These are phyloP conservation scores for Macrotyloma uniflorum DNA, from an alignment of 306 rosid species.

Conservation along the genomic window DNA sequence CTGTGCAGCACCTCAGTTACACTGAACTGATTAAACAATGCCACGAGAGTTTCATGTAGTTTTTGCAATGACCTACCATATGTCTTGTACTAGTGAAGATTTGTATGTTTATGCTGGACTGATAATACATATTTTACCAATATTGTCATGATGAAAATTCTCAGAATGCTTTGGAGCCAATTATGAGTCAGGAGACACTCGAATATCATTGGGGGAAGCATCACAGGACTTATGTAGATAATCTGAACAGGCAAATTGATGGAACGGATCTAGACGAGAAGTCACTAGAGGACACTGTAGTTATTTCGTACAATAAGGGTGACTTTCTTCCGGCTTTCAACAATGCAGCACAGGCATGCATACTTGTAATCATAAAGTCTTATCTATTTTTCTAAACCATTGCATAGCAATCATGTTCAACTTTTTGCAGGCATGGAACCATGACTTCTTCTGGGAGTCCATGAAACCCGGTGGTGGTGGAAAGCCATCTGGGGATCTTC, in stretches of 20 bases:
- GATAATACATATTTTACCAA: neutral
- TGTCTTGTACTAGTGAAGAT: slow-evolving; percentile 1
- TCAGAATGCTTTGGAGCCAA: slow-evolving; percentile 90
- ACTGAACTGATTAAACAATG: slow-evolving; percentile 4
- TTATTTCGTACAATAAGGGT: slow-evolving; percentile 71
- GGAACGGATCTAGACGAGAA: slow-evolving; percentile 73
- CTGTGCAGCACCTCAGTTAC: neutral
- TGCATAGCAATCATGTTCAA: neutral
- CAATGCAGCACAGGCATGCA: slow-evolving; percentile 82
- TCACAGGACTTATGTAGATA: slow-evolving; percentile 81
- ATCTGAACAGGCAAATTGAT: slow-evolving; percentile 78
- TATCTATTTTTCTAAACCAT: neutral
- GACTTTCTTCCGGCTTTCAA: slow-evolving; percentile 82
- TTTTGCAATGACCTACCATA: neutral
- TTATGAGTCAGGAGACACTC: slow-evolving; percentile 78
- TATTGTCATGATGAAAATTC: slow-evolving; percentile 16
- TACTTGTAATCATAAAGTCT: neutral
- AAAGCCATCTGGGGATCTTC: slow-evolving; percentile 82
- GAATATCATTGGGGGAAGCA: slow-evolving; percentile 98
- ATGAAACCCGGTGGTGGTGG: slow-evolving; percentile 92
- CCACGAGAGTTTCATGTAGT: neutral
- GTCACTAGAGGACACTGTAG: slow-evolving; percentile 63
- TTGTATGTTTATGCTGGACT: slow-evolving; percentile 14
- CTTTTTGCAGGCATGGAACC: slow-evolving; percentile 78
- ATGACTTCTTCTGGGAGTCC: slow-evolving; percentile 96